phyloP scores from a whole-genome alignment of 1,284 basidiomycete genomes.

The Singerocomus inundabilis region DNA sequence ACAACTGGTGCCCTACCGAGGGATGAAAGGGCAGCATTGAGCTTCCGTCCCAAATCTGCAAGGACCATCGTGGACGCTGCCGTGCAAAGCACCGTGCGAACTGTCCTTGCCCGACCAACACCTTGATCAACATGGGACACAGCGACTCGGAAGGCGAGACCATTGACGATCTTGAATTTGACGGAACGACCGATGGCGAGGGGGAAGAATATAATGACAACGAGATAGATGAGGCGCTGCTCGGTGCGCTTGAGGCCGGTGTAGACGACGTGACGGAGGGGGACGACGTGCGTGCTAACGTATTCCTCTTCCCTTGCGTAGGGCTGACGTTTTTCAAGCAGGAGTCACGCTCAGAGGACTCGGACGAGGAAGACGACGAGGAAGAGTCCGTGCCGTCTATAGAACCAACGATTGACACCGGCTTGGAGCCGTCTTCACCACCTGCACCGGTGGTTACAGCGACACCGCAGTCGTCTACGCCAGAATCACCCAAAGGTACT shows the following conservation, averaged over 20 bases:
- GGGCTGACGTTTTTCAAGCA: conserved; percentile 23
- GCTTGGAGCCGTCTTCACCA: conserved; percentile 26
- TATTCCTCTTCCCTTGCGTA: background rate
- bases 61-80: conserved; percentile 76
- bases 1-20: conserved; percentile 83
- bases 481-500: conserved; percentile 32
- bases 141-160: conserved; percentile 68
- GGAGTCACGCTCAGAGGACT: conserved; percentile 53
- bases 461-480: conserved; percentile 29
- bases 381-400: conserved; percentile 38
- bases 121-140: conserved; percentile 45
- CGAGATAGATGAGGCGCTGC: conserved; percentile 53
- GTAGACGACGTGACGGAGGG: conserved; percentile 62
- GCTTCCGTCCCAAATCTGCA: conserved; percentile 90
- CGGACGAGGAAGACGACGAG: conserved; percentile 58
- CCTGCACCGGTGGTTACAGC: conserved; percentile 20
- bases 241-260: conserved; percentile 49
- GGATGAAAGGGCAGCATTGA: conserved; percentile 92
- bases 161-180: conserved; percentile 54
- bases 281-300: conserved; percentile 52
- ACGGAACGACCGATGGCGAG: conserved; percentile 46
- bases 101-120: conserved; percentile 1
- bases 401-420: conserved; percentile 24
- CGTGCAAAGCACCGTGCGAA: conserved; percentile 30
- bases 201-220: conserved; percentile 44